Base-by-base conservation (phyloP, 306 rosid genomes). In the Cercis canadensis region DNA sequence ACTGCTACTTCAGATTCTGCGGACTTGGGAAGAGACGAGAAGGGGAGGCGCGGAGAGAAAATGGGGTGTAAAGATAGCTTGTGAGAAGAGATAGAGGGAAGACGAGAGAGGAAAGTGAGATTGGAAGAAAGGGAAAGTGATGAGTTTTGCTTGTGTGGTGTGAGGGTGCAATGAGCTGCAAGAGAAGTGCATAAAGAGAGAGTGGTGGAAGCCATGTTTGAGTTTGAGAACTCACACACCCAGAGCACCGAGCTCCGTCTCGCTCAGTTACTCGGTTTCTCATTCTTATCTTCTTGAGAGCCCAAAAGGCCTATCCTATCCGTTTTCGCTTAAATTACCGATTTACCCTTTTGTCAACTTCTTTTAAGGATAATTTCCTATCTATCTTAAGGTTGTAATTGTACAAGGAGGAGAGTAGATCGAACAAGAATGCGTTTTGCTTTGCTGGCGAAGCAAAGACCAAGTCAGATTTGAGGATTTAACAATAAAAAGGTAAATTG, bases 181-280 rank as follows among this genome's bases (percentile, higher is more conserved):
- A 91, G 83, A 21, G 88, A 60, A 74, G 96, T 57, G 77, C 87
- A 91, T 4, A 87, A 57, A 7, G 96, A 86, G 63, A 87, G 83
- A 18, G 90, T 83, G 0, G 87, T 49, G n/a, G 97, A 83, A 2
- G 97, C 96, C 97, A 91, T 91, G 16, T 9, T 39, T 50, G 68
- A 11, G 9, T 51, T 3, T 5, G 43, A 15, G 31, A 16, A n/a
- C 70, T 0, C 21, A 13, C 52, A 4, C 29, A 5, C 73, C 13
- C 75, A 36, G 47, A 29, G 39, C 37, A 24, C 13, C 4, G 68
- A 62, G 19, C 45, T 14, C 32, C 46, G 62, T 57, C 41, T 21
- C 65, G 19, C 77, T 67, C 67, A 9, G 31, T 46, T 41, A 13
- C 62, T 4, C 29, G 11, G 18, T 12, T 39, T 14, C 62, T 14